Evolutionary conservation across 1,284 basidiomycete species (phyloP), one percentile per base, ranked within the genome.

Genomic region (Tilletiaria anomala): DNA sequence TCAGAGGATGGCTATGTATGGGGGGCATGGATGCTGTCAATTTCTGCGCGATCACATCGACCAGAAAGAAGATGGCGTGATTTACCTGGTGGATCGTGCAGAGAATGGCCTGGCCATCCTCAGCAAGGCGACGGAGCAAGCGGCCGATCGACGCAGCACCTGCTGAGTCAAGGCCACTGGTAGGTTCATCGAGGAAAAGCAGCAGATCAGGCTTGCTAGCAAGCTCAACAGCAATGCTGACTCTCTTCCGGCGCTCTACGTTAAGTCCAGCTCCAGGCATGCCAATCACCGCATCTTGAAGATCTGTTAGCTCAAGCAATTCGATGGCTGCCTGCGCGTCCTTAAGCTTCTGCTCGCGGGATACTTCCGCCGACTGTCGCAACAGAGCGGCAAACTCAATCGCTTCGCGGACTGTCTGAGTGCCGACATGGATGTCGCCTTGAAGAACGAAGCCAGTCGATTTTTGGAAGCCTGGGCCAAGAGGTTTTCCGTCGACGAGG

Each of bases 131-230:
- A 12, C 56, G 50, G 15, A 61, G 48, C 10, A 61, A 44, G 6
- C 54, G 50, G 15, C 56, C 32, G 43, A 59, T 61, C 5, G 54
- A 49, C 4, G 52, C 50, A 3, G 56, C 54, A 8, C 50, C 52
- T 0, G 50, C 50, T 12, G 50, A 50, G 41, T 61, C 58, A 4
- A 61, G 48, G 37, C 58, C 58, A 4, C 48, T 52, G 2, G 56
- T 61, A 12, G 56, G 58, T 38, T 61, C 58, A 41, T 61, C 58
- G n/a, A 61, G 51, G 58, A 58, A 61, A 22, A 61, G 48, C 5
- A 61, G 48, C 35, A 61, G 44, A 31, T 53, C 48, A 5, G 58
- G 58, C 43, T 58, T 58, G 37, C 56, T 56, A 6, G 56, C 58
- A 2, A 61, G 46, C 46, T 61, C 58, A 6, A 61, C 56, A 19